Base-by-base conservation (phyloP, 176 grass and related monocot genomes). In the Aegilops tauschii region DNA sequence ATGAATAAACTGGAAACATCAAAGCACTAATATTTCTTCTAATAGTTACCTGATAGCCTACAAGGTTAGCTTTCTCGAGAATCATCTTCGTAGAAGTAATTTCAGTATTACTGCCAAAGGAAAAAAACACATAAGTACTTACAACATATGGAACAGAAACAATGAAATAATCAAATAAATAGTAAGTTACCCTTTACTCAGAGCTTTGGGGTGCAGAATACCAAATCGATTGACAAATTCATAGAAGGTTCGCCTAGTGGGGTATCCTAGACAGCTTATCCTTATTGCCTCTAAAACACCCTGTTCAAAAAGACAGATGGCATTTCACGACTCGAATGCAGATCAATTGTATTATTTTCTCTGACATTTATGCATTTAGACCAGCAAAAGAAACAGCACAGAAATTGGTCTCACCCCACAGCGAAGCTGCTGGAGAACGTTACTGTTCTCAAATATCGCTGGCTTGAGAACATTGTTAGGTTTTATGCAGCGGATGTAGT, bases 261-360 rank as follows among this genome's bases (percentile, higher is more conserved):
- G 93, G 79, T 88, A 98, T 78, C 96, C 96, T 70, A 93, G 71
- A 88, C 96, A 96, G 65, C 96, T 98, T 87, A 98, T 95, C 82
- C 93, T 90, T 87, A 98, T 98, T 69, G 96, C 93, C 83, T 98
- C 96, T 76, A 98, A 87, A 69, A 98, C 96, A 86, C 93, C 96
- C 96, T 98, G 83, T 76, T 80, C 62, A 84, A 63, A 83, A 86
- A 47, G 6, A 85, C 45, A 9, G 10, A 82, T 77, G 20, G 59
- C 40, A 50, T 63, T 8, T 18, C 50, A 69, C 16, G 13, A 69
- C 40, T 82, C 45, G 81, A 75, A 12, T 45, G 42, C 42, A 45
- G 42, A 45, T 45, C 12, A 39, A 45, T 45, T 45, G 42, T 12
- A 34, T 34, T 34, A 34, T 34, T 34, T 34, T 34, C 32, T 34